These are phyloP conservation scores for Phlyctochytrium arcticum DNA, from an alignment of 192 early-diverging fungal genomes.

Conservation along the genomic window DNA sequence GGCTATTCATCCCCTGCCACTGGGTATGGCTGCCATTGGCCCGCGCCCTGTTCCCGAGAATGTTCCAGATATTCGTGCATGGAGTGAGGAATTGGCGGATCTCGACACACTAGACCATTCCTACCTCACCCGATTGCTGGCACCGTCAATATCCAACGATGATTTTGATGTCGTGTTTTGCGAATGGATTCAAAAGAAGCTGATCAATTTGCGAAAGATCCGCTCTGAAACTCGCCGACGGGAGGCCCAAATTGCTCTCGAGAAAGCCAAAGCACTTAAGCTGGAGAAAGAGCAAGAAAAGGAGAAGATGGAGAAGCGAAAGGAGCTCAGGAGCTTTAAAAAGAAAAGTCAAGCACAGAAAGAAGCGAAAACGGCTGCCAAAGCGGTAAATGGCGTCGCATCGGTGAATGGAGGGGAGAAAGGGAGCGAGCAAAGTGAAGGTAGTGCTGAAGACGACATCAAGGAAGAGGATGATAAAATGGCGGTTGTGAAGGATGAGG, in stretches of 20 bases:
- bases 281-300: background rate
- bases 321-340: background rate
- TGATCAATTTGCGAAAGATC: background rate
- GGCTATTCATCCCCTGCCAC: background rate
- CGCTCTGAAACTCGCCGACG: background rate
- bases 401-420: background rate
- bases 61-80: background rate
- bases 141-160: background rate
- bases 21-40: conserved; percentile 16
- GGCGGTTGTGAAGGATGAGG: background rate
- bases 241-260: background rate
- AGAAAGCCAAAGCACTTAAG: background rate
- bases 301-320: background rate
- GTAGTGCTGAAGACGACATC: background rate
- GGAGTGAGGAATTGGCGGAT: background rate
- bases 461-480: background rate
- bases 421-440: background rate
- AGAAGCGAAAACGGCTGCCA: background rate
- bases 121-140: background rate
- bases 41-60: background rate
- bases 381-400: background rate
- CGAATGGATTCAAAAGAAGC: conserved; percentile 20
- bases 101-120: background rate
- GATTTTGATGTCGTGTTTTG: conserved; percentile 2
- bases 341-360: background rate